A percentile compares a stretch with the other conserved stretches of the same genome.
These are phyloP conservation scores for Blastocystis sp. DNA, from an alignment of 352 stramenopile genomes.

Conservation along the genomic window DNA sequence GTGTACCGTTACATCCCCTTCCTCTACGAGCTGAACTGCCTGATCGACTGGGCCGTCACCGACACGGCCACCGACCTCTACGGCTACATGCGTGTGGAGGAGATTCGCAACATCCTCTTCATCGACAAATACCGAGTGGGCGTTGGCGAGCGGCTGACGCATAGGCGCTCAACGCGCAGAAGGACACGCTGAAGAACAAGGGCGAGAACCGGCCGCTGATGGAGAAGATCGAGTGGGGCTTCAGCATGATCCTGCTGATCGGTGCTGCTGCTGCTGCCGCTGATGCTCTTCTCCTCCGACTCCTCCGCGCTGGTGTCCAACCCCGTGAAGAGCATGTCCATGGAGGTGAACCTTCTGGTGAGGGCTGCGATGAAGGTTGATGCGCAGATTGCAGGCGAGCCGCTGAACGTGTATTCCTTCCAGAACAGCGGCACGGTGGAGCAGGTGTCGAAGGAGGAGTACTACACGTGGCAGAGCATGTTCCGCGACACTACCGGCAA, in stretches of 20 bases:
- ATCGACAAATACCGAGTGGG: constrained; percentile 60
- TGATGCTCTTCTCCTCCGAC: constrained; percentile 68
- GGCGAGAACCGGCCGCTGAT: background rate
- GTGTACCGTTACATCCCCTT: constrained; percentile 62
- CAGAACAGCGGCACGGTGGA: background rate
- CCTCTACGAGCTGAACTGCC: constrained; percentile 63
- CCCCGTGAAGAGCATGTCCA: constrained; percentile 23
- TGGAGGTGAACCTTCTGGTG: constrained; percentile 37
- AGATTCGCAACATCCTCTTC: constrained; percentile 67
- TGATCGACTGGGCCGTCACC: constrained; percentile 67
- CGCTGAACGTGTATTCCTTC: constrained; percentile 53
- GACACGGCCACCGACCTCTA: constrained; percentile 56
- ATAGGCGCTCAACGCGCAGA: constrained; percentile 22
- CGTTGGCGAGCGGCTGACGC: background rate
- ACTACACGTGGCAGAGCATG: constrained; percentile 41
- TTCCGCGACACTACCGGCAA: constrained; percentile 26
- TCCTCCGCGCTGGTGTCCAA: constrained; percentile 65
- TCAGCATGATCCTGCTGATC: constrained; percentile 60
- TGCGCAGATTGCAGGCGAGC: constrained; percentile 19
- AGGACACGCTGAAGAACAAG: constrained; percentile 55
- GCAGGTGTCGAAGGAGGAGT: constrained; percentile 4
- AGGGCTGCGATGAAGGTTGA: background rate
- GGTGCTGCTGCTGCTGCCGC: constrained; percentile 46
- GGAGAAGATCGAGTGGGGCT: constrained; percentile 61
- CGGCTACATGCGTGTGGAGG: constrained; percentile 62